Base-by-base conservation (phyloP, 148 eudicot species). In the Amaranthus hypochondriacus region DNA sequence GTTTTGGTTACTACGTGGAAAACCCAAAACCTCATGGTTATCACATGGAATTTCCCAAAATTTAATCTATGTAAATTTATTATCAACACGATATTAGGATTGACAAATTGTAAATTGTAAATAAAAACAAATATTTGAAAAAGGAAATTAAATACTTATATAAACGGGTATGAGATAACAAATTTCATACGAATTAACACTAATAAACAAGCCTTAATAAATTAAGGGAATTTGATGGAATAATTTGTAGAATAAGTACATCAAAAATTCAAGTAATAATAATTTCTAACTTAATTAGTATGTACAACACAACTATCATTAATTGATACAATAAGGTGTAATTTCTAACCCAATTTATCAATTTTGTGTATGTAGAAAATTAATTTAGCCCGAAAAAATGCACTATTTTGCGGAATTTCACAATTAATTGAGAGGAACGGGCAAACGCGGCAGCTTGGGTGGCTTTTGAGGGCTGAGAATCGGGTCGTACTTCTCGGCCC, bases 381-480 rank as follows among this genome's bases (percentile, higher is more conserved):
- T 55, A 13, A 28, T 28, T 28, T 28, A 44, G 4, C 0, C 6
- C 13, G 39, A 43, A 42, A 58, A 75, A 28, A 28, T 28, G 39
- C 39, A 28, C 18, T 18, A 18, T 18, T 0, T 18, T 18, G 18
- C 18, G 18, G 18, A 18, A 18, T 18, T 18, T 18, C 18, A 11
- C 7, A 59, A 54, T 75, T 72, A 87, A 71, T 80, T 78, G 68
- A 86, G 71, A 18, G 90, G 85, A 43, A 82, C 81, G 2, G 89
- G 86, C 0, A 82, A 83, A 10, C 72, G 81, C 18, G 89, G 88
- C 11, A 87, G 87, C 70, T 87, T 87, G 0, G 83, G 83, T 50
- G 89, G 84, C 11, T 79, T 79, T 78, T 77, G 66, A 65, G 69
- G 71, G 47, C 76, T 76, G 52, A 80, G 75, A 75, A 77, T 68